These are phyloP conservation scores for Colletotrichum sp. DNA, from an alignment of 2,329 filamentous ascomycete genomes.

Conservation along the genomic window DNA sequence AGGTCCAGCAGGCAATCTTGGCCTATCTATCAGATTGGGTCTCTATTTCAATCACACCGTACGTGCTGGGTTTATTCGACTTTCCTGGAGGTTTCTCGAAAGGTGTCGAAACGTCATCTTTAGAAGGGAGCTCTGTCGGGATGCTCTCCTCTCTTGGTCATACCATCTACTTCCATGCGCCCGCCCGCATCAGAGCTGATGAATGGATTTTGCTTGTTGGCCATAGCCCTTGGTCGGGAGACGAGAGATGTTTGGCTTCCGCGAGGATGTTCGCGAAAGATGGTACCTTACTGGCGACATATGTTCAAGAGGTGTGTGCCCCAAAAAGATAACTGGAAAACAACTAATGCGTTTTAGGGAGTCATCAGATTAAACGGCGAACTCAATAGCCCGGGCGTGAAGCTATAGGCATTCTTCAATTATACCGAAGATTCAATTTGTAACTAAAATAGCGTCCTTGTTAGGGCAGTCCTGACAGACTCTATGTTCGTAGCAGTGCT, in stretches of 20 bases:
- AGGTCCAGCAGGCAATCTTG: neutral
- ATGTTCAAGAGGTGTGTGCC: neutral
- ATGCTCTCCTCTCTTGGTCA: neutral
- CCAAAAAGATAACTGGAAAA: accelerated
- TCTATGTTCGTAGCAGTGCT: no score
- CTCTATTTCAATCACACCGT: neutral
- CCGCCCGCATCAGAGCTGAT: neutral
- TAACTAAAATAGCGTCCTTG: no score
- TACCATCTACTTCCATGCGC: neutral
- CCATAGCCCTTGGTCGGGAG: neutral
- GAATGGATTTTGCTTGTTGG: neutral
- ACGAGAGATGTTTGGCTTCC: neutral
- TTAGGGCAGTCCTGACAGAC: no score
- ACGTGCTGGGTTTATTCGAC: neutral
- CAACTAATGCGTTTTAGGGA: neutral
- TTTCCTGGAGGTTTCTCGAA: neutral
- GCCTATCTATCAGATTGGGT: neutral
- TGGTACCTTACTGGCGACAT: neutral
- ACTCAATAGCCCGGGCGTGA: accelerated
- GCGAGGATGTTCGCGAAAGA: neutral
- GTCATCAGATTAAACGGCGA: neutral
- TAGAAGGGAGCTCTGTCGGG: neutral
- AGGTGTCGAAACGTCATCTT: neutral
- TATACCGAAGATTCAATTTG: no score
- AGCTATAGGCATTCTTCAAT: neutral